Evolutionary conservation across 75 land plant genomes (phyloP).

Genomic region (Cupressus sempervirens): DNA sequence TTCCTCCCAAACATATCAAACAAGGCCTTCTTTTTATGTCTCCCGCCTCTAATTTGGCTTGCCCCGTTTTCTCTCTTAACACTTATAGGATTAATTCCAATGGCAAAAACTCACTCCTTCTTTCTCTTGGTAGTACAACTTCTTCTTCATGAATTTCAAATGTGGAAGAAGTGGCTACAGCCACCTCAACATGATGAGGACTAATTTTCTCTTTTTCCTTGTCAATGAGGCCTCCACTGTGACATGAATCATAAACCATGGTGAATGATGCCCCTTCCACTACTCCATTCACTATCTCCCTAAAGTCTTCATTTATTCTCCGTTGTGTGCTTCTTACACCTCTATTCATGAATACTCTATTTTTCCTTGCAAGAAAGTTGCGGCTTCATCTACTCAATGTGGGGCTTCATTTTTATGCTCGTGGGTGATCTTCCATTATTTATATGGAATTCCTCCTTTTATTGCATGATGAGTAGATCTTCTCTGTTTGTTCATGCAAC

Average conservation of each 20-base stretch:
- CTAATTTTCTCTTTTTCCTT: slow-evolving; percentile 85
- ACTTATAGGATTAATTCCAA: neutral
- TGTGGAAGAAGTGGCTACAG: too few relatives aligned
- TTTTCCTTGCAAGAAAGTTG: too few relatives aligned
- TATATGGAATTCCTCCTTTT: too few relatives aligned
- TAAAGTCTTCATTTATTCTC: slow-evolving; percentile 82
- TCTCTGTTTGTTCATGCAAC: too few relatives aligned
- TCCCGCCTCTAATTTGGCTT: neutral
- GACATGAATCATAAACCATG: slow-evolving; percentile 83
- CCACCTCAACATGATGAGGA: neutral
- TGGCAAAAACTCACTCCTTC: neutral
- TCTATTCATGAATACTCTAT: too few relatives aligned
- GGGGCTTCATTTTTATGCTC: too few relatives aligned
- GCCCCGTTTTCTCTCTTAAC: slow-evolving; percentile 6
- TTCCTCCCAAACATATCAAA: neutral
- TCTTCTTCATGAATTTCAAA: neutral
- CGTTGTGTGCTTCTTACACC: too few relatives aligned
- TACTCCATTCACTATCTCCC: slow-evolving; percentile 55
- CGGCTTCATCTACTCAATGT: too few relatives aligned
- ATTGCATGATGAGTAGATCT: too few relatives aligned
- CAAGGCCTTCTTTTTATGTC: neutral
- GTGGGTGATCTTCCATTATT: too few relatives aligned
- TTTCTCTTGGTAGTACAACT: neutral
- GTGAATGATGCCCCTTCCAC: slow-evolving; percentile 64
- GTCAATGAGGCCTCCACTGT: slow-evolving; percentile 79